Conservation (phyloP, 129 eudicot species). For the Ambrosia trifida region DNA sequence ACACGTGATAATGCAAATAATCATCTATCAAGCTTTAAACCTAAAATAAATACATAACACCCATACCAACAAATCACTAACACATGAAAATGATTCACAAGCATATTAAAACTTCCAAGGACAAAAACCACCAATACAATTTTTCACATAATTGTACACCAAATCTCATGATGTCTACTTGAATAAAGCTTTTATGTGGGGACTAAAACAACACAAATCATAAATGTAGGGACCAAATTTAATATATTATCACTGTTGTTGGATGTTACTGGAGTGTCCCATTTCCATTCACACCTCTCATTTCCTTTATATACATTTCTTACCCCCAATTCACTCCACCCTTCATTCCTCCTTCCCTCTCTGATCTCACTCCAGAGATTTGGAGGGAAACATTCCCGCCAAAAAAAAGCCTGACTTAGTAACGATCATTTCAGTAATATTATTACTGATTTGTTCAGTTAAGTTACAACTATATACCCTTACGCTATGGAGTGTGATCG, state of each 20-base stretch:
- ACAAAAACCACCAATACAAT: neutral
- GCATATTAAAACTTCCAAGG: neutral
- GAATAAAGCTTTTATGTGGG: slow-evolving; percentile 7
- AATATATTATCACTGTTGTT: slow-evolving; percentile 5
- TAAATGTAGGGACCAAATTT: slow-evolving; percentile 24
- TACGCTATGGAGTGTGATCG: slow-evolving; percentile 33
- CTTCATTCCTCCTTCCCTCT: slow-evolving; percentile 13
- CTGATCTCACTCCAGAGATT: slow-evolving; percentile 6
- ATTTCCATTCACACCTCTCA: neutral
- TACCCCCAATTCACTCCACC: slow-evolving; percentile 11
- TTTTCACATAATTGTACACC: neutral
- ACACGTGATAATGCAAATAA: neutral
- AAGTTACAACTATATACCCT: too few species aligned
- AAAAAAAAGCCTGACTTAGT: neutral
- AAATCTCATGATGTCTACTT: neutral
- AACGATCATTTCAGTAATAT: too few species aligned
- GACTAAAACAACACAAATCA: slow-evolving; percentile 10
- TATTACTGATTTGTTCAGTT: too few species aligned
- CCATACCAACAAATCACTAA: too few species aligned
- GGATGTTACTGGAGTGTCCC: slow-evolving; percentile 19
- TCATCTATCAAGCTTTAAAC: neutral
- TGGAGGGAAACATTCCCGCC: slow-evolving; percentile 45
- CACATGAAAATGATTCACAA: too few species aligned
- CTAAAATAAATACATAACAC: too few species aligned
- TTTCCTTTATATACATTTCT: slow-evolving; percentile 31